Conservation (phyloP, 2,329 filamentous ascomycete genomes). For the Penicillium sp. region DNA sequence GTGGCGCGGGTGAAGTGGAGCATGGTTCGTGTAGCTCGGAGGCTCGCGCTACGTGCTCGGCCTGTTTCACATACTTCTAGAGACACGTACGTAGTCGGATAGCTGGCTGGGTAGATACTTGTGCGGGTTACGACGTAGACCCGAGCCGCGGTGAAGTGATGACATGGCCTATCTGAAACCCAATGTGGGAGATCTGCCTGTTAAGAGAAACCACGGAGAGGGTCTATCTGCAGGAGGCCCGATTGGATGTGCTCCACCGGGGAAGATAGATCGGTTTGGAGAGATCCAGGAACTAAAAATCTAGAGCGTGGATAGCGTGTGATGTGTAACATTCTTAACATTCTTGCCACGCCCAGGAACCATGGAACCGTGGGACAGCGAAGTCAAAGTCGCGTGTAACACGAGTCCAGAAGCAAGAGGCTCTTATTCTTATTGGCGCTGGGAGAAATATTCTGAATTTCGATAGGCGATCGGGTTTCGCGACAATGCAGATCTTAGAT, state of each 20-base stretch:
- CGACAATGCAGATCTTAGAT: slow-evolving; percentile 9
- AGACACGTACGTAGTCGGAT: background rate
- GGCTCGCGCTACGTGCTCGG: background rate
- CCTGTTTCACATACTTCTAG: background rate
- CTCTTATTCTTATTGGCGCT: background rate
- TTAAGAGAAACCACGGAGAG: background rate
- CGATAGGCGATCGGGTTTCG: background rate
- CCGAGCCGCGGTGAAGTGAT: slow-evolving; percentile 8
- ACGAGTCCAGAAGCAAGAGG: background rate
- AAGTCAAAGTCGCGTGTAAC: background rate
- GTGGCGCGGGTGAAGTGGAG: slow-evolving; percentile 2
- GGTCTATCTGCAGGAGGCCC: background rate
- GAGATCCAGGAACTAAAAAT: slow-evolving; percentile 16
- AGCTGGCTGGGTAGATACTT: background rate
- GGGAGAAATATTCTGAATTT: background rate
- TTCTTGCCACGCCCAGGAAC: slow-evolving; percentile 7
- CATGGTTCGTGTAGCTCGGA: background rate
- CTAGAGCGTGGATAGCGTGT: slow-evolving; percentile 15
- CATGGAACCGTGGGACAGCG: slow-evolving; percentile 6
- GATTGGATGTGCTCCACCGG: slow-evolving; percentile 12
- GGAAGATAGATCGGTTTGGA: slow-evolving; percentile 23
- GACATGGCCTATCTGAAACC: slow-evolving; percentile 12
- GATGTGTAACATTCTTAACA: slow-evolving; percentile 25
- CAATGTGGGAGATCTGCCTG: slow-evolving; percentile 5
- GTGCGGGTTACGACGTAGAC: background rate